phyloP scores from a whole-genome alignment of 768 basidiomycete genomes.

The Butyriboletus loyo region DNA sequence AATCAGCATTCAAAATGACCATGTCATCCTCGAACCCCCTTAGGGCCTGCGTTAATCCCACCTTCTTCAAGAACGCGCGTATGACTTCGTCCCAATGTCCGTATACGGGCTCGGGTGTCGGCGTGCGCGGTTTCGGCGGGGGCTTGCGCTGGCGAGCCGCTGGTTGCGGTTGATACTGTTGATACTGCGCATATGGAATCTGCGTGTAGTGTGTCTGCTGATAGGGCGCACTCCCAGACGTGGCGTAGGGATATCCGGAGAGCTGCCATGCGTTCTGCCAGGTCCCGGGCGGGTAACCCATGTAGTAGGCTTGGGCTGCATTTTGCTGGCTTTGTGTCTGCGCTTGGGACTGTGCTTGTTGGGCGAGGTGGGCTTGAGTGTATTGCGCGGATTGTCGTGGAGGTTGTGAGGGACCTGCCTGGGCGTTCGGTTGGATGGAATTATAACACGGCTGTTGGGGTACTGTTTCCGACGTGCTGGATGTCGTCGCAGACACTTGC shows the following conservation, averaged over 20 bases:
- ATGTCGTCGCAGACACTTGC: constrained; percentile 8
- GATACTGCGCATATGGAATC: constrained; percentile 34
- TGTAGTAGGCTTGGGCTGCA: constrained; percentile 30
- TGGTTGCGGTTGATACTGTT: constrained; percentile 29
- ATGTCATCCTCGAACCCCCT: constrained; percentile 69
- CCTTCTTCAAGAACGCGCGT: constrained; percentile 48
- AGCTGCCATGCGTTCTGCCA: constrained; percentile 36
- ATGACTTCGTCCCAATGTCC: constrained; percentile 63
- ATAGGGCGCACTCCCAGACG: constrained; percentile 29
- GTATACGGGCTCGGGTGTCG: constrained; percentile 43
- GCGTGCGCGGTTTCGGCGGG: constrained; percentile 27
- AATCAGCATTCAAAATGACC: constrained; percentile 62
- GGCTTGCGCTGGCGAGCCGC: constrained; percentile 30
- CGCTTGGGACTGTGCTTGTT: constrained; percentile 17
- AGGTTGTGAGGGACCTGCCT: constrained; percentile 17
- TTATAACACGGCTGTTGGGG: constrained; percentile 10
- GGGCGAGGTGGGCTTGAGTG: constrained; percentile 17
- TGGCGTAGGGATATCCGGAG: constrained; percentile 31
- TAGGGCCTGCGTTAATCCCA: constrained; percentile 56
- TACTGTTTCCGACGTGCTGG: constrained; percentile 8
- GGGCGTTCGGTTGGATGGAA: constrained; percentile 13
- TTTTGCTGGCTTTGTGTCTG: constrained; percentile 26
- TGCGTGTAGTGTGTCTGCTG: constrained; percentile 35
- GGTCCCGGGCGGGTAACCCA: constrained; percentile 32
- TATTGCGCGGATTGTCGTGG: constrained; percentile 18